phyloP scores from a whole-genome alignment of 257 asterid genomes.

The Solanum chmielewskii region DNA sequence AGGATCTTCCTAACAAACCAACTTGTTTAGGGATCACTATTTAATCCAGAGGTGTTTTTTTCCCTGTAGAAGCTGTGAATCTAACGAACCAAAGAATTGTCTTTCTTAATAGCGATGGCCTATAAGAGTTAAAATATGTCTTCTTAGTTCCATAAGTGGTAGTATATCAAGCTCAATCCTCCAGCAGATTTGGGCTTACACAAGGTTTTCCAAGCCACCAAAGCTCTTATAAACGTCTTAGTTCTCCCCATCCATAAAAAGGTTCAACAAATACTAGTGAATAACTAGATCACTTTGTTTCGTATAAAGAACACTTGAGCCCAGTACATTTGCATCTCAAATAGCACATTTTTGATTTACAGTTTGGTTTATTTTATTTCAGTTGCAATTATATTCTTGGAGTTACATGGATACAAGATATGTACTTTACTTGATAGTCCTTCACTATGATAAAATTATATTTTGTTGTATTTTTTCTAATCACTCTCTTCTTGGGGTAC shows the following conservation, averaged over 20 bases:
- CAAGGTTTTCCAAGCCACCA: neutral
- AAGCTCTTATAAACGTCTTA: neutral
- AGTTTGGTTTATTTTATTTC: neutral
- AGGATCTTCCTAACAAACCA: neutral
- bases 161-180: neutral
- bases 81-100: no score
- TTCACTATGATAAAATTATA: neutral
- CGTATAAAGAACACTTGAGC: neutral
- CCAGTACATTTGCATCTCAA: neutral
- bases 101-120: neutral
- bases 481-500: neutral
- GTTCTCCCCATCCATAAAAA: neutral
- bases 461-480: neutral
- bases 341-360: neutral
- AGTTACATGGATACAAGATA: neutral
- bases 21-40: neutral
- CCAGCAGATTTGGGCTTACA: neutral
- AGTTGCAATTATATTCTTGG: neutral
- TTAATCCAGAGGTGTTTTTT: neutral
- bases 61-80: neutral
- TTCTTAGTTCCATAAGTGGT: neutral
- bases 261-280: neutral
- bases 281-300: neutral
- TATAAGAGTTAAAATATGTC: neutral
- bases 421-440: neutral